These are phyloP conservation scores for Filosporella fistucella DNA, from an alignment of 495 filamentous ascomycete species.

Conservation along the genomic window DNA sequence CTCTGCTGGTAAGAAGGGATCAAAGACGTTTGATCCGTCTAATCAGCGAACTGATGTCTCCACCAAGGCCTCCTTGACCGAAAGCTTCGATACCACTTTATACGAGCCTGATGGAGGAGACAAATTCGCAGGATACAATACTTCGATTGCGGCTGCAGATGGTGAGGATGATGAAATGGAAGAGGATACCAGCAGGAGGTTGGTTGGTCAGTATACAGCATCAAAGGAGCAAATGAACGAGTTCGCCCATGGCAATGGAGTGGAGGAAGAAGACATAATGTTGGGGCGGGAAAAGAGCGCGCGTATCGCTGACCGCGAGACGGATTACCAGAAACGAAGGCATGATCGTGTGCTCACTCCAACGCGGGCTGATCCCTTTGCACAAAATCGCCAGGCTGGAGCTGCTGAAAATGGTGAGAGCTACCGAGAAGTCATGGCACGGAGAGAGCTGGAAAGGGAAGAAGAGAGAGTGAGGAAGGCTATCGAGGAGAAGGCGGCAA, in stretches of 20 bases:
- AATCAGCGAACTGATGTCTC: slow-evolving; percentile 85
- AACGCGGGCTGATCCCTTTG: slow-evolving; percentile 84
- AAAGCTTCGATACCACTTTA: slow-evolving; percentile 88
- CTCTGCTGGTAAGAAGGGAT: slow-evolving; percentile 78
- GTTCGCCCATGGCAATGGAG: slow-evolving; percentile 78
- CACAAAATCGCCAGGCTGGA: slow-evolving; percentile 65
- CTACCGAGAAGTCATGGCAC: slow-evolving; percentile 89
- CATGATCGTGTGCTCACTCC: slow-evolving; percentile 85
- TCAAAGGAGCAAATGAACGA: slow-evolving; percentile 89
- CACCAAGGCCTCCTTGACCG: slow-evolving; percentile 92
- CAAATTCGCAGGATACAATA: slow-evolving; percentile 89
- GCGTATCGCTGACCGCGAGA: slow-evolving; percentile 87
- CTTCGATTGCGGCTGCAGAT: slow-evolving; percentile 76
- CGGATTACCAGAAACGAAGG: slow-evolving; percentile 95
- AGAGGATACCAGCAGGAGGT: slow-evolving; percentile 65
- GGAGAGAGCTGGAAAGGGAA: slow-evolving; percentile 87
- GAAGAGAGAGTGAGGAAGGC: slow-evolving; percentile 81
- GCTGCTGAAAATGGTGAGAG: slow-evolving; percentile 58
- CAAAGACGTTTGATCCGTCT: slow-evolving; percentile 79
- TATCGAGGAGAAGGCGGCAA: slow-evolving; percentile 70
- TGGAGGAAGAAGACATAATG: slow-evolving; percentile 89
- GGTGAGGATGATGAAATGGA: slow-evolving; percentile 85
- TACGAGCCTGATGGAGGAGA: slow-evolving; percentile 79
- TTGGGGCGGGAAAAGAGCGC: slow-evolving; percentile 83
- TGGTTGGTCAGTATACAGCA: slow-evolving; percentile 97